A percentile compares a stretch with the other conserved stretches of the same genome.
These are phyloP conservation scores for Talaromyces trachyspermus DNA, from an alignment of 495 filamentous ascomycete species.

Conservation along the genomic window DNA sequence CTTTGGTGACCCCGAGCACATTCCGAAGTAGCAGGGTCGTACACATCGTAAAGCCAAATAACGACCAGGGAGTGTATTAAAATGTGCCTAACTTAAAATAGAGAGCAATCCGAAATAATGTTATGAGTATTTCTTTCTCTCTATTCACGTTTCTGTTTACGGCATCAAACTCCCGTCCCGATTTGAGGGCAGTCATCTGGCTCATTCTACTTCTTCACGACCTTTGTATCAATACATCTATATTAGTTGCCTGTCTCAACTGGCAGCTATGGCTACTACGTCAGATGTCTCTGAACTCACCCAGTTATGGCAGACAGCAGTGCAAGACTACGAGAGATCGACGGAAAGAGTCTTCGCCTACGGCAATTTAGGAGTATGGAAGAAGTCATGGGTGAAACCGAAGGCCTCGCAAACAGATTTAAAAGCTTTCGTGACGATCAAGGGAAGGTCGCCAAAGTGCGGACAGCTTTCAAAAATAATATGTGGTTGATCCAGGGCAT, in stretches of 20 bases:
- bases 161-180: background rate
- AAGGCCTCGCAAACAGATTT: slow-evolving; percentile 1
- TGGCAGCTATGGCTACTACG: background rate
- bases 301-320: slow-evolving; percentile 4
- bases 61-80: no score
- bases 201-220: background rate
- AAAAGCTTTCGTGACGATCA: slow-evolving; percentile 5
- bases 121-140: background rate
- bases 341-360: slow-evolving; percentile 1
- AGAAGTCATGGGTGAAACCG: slow-evolving; percentile 1
- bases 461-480: slow-evolving; percentile 7
- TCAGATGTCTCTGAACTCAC: background rate
- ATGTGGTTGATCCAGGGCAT: slow-evolving; percentile 6
- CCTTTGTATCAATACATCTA: background rate
- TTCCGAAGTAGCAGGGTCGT: no score
- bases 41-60: no score
- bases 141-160: no score
- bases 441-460: slow-evolving; percentile 1
- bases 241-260: background rate
- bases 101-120: no score
- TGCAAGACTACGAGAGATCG: slow-evolving; percentile 4
- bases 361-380: background rate
- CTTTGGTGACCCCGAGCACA: no score
- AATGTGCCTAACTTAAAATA: no score
- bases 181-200: background rate